phyloP scores from a whole-genome alignment of 495 filamentous ascomycete species.

The Neurospora terricola region DNA sequence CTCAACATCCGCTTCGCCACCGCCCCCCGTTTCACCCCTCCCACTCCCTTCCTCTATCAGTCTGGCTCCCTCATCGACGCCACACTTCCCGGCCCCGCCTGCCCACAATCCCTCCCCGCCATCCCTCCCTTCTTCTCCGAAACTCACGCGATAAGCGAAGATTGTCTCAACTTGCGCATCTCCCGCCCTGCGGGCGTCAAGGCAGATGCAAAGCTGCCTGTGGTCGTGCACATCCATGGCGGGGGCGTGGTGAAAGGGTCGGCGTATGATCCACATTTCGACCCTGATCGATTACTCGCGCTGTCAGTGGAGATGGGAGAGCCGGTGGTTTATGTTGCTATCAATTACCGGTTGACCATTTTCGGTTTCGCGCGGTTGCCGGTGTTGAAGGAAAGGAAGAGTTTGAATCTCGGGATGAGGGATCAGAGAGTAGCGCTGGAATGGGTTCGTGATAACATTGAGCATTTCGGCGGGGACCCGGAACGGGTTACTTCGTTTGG shows the following conservation, averaged over 20 bases:
- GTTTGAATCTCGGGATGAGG: slow-evolving; percentile 15
- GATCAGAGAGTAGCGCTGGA: background rate
- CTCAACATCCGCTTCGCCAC: slow-evolving; percentile 33
- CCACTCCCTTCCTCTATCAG: slow-evolving; percentile 12
- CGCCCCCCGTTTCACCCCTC: slow-evolving; percentile 32
- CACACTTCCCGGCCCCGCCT: slow-evolving; percentile 25
- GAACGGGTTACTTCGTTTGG: slow-evolving; percentile 20
- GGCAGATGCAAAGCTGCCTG: slow-evolving; percentile 25
- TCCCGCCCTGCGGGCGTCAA: slow-evolving; percentile 21
- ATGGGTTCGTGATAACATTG: slow-evolving; percentile 38
- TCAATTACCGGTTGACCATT: slow-evolving; percentile 20
- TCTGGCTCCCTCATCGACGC: slow-evolving; percentile 25
- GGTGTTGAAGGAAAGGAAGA: slow-evolving; percentile 6
- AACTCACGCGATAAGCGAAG: slow-evolving; percentile 26
- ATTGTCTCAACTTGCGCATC: slow-evolving; percentile 35
- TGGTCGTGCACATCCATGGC: slow-evolving; percentile 32
- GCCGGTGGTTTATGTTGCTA: slow-evolving; percentile 21
- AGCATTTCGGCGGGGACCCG: slow-evolving; percentile 36
- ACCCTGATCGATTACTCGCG: slow-evolving; percentile 26
- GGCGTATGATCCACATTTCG: slow-evolving; percentile 26
- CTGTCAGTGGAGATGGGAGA: slow-evolving; percentile 27
- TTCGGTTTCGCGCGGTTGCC: slow-evolving; percentile 17
- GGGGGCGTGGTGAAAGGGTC: slow-evolving; percentile 29
- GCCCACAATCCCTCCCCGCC: slow-evolving; percentile 25
- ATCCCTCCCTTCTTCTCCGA: slow-evolving; percentile 28